Base-by-base conservation (phyloP, 805 yeast species). In the Myxozyma sirexii region DNA sequence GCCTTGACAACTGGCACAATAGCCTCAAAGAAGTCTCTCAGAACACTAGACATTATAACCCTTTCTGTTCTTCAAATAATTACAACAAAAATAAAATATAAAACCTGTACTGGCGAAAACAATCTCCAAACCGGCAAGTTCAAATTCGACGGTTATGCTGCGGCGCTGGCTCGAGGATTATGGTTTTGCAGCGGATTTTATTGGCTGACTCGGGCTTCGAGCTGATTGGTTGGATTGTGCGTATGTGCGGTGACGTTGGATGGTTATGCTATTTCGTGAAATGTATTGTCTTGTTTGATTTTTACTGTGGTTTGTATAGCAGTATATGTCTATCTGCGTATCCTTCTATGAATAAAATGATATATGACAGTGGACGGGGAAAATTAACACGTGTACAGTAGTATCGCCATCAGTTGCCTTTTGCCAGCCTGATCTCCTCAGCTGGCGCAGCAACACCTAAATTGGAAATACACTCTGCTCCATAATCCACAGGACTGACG, bases 1-100 rank as follows among this genome's bases (percentile, higher is more conserved):
- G 65, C 65, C 58, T 61, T 58, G 31, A 58, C 54, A 33, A 62
- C 60, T 13, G 65, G 65, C 26, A 59, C 62, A 47, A 61, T 51
- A 26, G 65, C 59, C 57, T 58, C 63, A 35, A 58, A 58, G 43
- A 61, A 58, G 19, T 53, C 52, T 39, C 51, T 35, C 49, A 61
- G 49, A 27, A 52, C 31, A 47, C 57, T 58, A 17, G 53, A 35
- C 53, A 48, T 48, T 21, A 17, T 33, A 23, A 13, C 13, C 19
- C 5, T 8, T 6, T 21, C 26, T 41, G 44, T 2, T n/a, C n/a
- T n/a, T n/a, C n/a, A n/a, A n/a, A n/a, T n/a, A n/a, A n/a, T n/a
- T n/a, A n/a, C n/a, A n/a, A n/a, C n/a, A n/a, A n/a, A n/a, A n/a
- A n/a, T n/a, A n/a, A n/a, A n/a, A n/a, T n/a, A n/a, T n/a, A n/a